A percentile compares a stretch with the other conserved stretches of the same genome.
phyloP scores from a whole-genome alignment of 768 basidiomycete genomes.

The Sporobolomyces phaffii region DNA sequence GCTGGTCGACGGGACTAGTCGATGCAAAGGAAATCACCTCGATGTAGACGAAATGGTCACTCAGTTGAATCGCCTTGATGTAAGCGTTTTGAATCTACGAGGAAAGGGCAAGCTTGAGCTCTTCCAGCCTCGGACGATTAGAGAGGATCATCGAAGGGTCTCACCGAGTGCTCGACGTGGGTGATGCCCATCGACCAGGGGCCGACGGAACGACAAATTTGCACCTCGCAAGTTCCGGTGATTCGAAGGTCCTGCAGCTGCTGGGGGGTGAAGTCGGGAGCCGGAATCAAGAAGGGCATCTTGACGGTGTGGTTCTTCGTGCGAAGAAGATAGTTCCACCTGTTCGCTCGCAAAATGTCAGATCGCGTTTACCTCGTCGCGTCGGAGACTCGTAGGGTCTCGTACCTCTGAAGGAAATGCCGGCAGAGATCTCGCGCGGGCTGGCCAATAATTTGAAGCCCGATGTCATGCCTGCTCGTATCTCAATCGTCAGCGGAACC shows the following conservation, averaged over 20 bases:
- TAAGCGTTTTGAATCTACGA: slow-evolving; percentile 34
- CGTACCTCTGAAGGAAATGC: slow-evolving; percentile 85
- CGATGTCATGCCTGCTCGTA: slow-evolving; percentile 80
- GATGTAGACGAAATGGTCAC: slow-evolving; percentile 97
- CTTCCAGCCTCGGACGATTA: slow-evolving; percentile 67
- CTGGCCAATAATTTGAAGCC: slow-evolving; percentile 89
- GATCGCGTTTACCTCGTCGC: slow-evolving; percentile 9
- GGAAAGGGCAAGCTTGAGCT: slow-evolving; percentile 46
- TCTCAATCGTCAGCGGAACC: not conserved
- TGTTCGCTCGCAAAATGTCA: no score
- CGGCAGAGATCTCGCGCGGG: slow-evolving; percentile 89
- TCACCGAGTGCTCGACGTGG: slow-evolving; percentile 83
- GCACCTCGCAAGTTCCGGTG: slow-evolving; percentile 92
- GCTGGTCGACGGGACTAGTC: not conserved
- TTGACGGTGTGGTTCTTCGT: slow-evolving; percentile 89
- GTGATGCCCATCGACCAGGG: slow-evolving; percentile 94
- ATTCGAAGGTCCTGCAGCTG: slow-evolving; percentile 74
- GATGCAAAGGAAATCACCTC: slow-evolving; percentile 44
- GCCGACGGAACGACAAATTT: slow-evolving; percentile 89
- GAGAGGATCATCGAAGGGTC: slow-evolving; percentile 58
- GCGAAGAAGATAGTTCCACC: slow-evolving; percentile 89
- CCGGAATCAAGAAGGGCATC: slow-evolving; percentile 91
- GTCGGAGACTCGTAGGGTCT: not conserved
- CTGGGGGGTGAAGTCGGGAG: slow-evolving; percentile 77
- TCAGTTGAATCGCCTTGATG: slow-evolving; percentile 71